Evolutionary conservation across 768 basidiomycete species (phyloP).

Genomic region (Tylopilus rubrobrunneus): DNA sequence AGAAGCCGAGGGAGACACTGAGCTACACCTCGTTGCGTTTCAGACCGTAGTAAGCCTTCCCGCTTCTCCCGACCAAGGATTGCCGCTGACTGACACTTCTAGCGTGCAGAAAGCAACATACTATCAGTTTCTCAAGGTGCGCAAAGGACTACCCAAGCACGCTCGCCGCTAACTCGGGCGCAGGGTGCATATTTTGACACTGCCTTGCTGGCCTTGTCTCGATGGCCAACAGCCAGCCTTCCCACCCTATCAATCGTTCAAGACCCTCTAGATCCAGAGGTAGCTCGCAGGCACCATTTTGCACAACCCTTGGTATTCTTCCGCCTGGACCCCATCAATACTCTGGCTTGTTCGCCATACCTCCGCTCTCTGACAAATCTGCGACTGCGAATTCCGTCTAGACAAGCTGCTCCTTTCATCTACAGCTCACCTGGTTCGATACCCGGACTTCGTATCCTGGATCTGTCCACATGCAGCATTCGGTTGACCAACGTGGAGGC

Average conservation of each 20-base stretch:
- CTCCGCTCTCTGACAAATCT: conserved; percentile 48
- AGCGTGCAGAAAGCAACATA: conserved; percentile 73
- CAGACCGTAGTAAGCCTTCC: conserved; percentile 68
- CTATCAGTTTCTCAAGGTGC: conserved; percentile 74
- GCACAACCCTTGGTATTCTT: conserved; percentile 92
- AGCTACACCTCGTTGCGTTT: conserved; percentile 64
- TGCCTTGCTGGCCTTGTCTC: conserved; percentile 54
- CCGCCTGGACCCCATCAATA: conserved; percentile 54
- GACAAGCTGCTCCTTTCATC: conserved; percentile 49
- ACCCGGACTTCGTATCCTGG: conserved; percentile 57
- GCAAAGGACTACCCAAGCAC: background rate
- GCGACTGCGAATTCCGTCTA: conserved; percentile 67
- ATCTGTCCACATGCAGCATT: conserved; percentile 70
- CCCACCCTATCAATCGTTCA: conserved; percentile 60
- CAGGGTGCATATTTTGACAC: conserved; percentile 86
- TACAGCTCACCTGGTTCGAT: conserved; percentile 26
- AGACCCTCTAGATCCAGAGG: conserved; percentile 49
- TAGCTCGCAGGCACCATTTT: conserved; percentile 39
- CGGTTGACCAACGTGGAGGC: conserved; percentile 50
- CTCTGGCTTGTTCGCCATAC: conserved; percentile 42
- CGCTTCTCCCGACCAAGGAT: background rate
- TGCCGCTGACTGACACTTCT: background rate
- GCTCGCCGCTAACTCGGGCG: background rate
- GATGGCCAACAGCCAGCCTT: conserved; percentile 51
- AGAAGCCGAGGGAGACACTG: conserved; percentile 44